phyloP scores from a whole-genome alignment of 768 basidiomycete species.

The Naganishia randhawae region DNA sequence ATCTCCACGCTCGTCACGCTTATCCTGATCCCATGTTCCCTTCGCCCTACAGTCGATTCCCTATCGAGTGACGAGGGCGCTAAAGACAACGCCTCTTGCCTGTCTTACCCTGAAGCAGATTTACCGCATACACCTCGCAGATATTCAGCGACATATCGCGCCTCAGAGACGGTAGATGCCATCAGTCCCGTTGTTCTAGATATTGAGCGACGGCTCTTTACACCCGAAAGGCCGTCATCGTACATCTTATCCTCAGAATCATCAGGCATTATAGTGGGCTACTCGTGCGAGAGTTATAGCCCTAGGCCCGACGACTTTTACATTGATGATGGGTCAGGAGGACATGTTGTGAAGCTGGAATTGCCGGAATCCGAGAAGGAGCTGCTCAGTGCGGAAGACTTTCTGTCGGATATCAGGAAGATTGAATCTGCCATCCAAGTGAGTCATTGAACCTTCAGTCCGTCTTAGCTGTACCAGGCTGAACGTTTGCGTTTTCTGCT shows the following conservation, averaged over 20 bases:
- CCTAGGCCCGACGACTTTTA: constrained; percentile 13
- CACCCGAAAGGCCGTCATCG: not conserved
- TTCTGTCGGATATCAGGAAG: not conserved
- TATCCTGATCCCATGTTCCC: not conserved
- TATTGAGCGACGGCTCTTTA: constrained; percentile 10
- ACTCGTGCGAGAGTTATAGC: constrained; percentile 2
- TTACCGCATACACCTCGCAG: constrained; percentile 3
- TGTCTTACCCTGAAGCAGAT: not conserved
- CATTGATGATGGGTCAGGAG: constrained; percentile 8
- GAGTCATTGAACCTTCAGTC: not conserved
- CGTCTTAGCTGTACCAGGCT: not conserved
- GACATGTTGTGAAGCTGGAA: constrained; percentile 1
- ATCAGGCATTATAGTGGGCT: not conserved
- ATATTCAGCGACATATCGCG: not conserved
- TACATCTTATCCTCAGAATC: not conserved
- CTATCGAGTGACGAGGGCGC: not conserved
- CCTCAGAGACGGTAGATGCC: not conserved
- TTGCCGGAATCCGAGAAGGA: constrained; percentile 4
- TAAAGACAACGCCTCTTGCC: not conserved
- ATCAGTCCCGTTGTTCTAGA: constrained; percentile 18
- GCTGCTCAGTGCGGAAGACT: not conserved
- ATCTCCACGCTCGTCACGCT: not conserved
- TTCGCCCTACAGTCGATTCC: not conserved
- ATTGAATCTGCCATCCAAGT: not conserved
- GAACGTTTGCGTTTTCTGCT: not conserved